Conservation (phyloP, 495 filamentous ascomycete species). For the Aspergillus conjunctus region DNA sequence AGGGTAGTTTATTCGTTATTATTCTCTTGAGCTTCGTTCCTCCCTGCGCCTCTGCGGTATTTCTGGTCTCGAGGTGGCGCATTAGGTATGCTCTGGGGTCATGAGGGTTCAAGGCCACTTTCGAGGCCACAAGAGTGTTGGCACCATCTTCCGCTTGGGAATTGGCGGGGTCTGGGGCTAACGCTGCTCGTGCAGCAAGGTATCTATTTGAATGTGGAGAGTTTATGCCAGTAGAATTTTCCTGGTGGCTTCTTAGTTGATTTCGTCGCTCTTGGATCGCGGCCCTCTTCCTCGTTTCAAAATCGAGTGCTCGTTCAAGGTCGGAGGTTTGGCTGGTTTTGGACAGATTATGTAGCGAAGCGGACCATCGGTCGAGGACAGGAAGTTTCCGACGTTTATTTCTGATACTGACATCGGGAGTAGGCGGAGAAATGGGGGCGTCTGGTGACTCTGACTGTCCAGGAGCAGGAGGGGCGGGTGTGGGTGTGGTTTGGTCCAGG, state of each 20-base stretch:
- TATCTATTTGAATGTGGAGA: slow-evolving; percentile 43
- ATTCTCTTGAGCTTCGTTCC: slow-evolving; percentile 25
- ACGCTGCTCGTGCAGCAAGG: slow-evolving; percentile 41
- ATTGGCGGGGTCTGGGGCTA: slow-evolving; percentile 23
- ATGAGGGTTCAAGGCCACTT: slow-evolving; percentile 20
- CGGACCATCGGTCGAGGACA: slow-evolving; percentile 45
- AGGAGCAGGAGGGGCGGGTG: neutral
- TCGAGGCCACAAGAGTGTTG: neutral
- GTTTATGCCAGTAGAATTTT: slow-evolving; percentile 16
- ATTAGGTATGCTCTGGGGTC: slow-evolving; percentile 47
- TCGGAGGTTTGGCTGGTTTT: slow-evolving; percentile 22
- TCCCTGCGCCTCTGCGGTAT: neutral
- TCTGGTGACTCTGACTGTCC: slow-evolving; percentile 1
- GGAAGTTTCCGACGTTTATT: slow-evolving; percentile 12
- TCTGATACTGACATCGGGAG: neutral
- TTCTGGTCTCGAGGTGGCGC: slow-evolving; percentile 22
- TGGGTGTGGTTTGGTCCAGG: neutral
- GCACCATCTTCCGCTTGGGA: neutral
- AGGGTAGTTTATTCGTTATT: slow-evolving; percentile 33
- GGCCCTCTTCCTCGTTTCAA: slow-evolving; percentile 45
- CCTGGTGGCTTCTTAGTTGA: slow-evolving; percentile 15
- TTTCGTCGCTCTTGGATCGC: slow-evolving; percentile 35
- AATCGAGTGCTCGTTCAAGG: slow-evolving; percentile 44
- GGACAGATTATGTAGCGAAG: slow-evolving; percentile 34
- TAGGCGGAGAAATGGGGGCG: neutral